Evolutionary conservation across 208 protist species (phyloP), one percentile per base, ranked within the genome.

Genomic region (Entamoeba dispar): DNA sequence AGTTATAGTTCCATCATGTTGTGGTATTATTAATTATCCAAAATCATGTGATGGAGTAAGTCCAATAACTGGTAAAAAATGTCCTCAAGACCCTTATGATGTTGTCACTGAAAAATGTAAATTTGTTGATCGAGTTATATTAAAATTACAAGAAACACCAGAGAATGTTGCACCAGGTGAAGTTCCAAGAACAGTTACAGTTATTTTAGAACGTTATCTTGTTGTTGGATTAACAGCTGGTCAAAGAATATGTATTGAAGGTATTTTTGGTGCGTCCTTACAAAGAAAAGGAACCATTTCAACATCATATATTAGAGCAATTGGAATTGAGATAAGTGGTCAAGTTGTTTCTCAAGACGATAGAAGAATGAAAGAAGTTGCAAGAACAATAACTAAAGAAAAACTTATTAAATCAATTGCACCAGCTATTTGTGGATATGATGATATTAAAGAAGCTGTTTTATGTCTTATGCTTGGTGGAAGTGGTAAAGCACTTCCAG

Each of bases 381-480:
- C 93, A 77, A 5, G 14, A 27, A 49, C 19, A 43, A 91, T 49
- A 93, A 93, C 0, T 92, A 95, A 95, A 69, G 69, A 97, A 7
- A 50, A 94, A 19, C 93, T 96, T 34, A 43, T 61, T 14, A 86
- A 95, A 7, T 95, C 91, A 43, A 96, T 98, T 91, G 97, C 96
- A 27, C 97, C 97, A 5, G 93, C 95, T 14, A 98, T 98, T 93
- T 98, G 94, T 93, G 97, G 97, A 51, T 92, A 94, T 52, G 52
- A 47, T 90, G 97, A 98, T 93, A 97, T 98, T 91, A 98, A 98
- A 94, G 95, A 96, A 86, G 96, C 97, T 1, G 94, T 98, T 50
- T 92, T 96, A 17, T 97, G 98, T 94, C 96, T 99, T 31, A 96
- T 99, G 31, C 99, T 99, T 96, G 98, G 98, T 73, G 99, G 99